These are phyloP conservation scores for Cladorrhinum samala DNA, from an alignment of 495 filamentous ascomycete species.

Conservation along the genomic window DNA sequence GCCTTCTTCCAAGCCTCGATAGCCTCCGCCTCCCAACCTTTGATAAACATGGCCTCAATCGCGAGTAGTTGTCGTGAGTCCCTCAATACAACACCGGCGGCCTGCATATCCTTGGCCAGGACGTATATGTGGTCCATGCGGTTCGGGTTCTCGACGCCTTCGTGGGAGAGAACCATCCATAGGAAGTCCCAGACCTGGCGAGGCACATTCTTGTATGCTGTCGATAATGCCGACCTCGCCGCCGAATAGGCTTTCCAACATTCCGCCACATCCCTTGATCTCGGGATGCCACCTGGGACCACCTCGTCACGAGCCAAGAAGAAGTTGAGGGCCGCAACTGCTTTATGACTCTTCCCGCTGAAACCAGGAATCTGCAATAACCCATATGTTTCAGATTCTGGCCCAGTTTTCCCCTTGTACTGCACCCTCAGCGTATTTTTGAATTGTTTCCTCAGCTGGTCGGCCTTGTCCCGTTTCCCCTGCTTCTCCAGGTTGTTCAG, in stretches of 20 bases:
- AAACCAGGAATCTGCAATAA: slow-evolving; percentile 21
- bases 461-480: slow-evolving; percentile 33
- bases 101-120: slow-evolving; percentile 56
- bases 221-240: slow-evolving; percentile 38
- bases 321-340: slow-evolving; percentile 16
- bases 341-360: slow-evolving; percentile 21
- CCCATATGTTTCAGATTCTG: slow-evolving; percentile 17
- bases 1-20: slow-evolving; percentile 60
- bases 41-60: slow-evolving; percentile 57
- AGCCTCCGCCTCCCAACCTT: slow-evolving; percentile 53
- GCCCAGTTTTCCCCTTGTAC: slow-evolving; percentile 30
- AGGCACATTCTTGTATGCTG: slow-evolving; percentile 42
- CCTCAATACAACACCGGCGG: slow-evolving; percentile 46
- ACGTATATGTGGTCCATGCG: slow-evolving; percentile 54
- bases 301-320: slow-evolving; percentile 27
- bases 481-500: slow-evolving; percentile 31
- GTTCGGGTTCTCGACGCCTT: slow-evolving; percentile 37
- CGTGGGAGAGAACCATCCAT: slow-evolving; percentile 42
- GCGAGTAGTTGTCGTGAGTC: slow-evolving; percentile 56
- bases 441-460: slow-evolving; percentile 23
- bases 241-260: slow-evolving; percentile 41
- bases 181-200: slow-evolving; percentile 48
- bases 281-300: slow-evolving; percentile 25
- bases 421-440: slow-evolving; percentile 32
- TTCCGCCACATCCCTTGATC: slow-evolving; percentile 24